A percentile compares a stretch with the other conserved stretches of the same genome.
Conservation (phyloP, 2,329 filamentous ascomycete species). For the Thyridium curvatum region DNA sequence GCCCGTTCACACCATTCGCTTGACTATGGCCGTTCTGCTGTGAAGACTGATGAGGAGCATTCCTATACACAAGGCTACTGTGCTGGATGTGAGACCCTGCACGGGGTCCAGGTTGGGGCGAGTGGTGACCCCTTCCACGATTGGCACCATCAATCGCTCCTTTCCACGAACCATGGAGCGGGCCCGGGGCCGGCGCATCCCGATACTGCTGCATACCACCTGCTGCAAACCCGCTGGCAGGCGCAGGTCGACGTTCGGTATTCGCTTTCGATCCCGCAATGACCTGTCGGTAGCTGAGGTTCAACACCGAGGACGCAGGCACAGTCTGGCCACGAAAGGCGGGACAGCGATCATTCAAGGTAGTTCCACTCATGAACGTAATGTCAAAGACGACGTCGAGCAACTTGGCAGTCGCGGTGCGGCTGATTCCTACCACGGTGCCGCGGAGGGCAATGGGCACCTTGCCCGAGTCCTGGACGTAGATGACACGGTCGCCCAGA, state of each 20-base stretch:
- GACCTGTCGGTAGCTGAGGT: slow-evolving; percentile 77
- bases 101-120: slow-evolving; percentile 13
- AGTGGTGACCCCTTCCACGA: slow-evolving; percentile 25
- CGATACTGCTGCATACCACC: slow-evolving; percentile 54
- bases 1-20: slow-evolving; percentile 20
- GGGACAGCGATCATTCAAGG: slow-evolving; percentile 81
- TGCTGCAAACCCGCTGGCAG: slow-evolving; percentile 43
- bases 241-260: slow-evolving; percentile 44
- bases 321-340: slow-evolving; percentile 94
- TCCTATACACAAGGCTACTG: slow-evolving; percentile 47
- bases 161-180: slow-evolving; percentile 52
- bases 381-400: slow-evolving; percentile 91
- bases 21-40: slow-evolving; percentile 20
- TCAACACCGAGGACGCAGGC: slow-evolving; percentile 79
- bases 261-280: slow-evolving; percentile 59
- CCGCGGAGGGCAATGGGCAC: slow-evolving; percentile 89
- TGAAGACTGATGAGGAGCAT: slow-evolving; percentile 15
- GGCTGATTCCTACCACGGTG: slow-evolving; percentile 91
- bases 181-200: slow-evolving; percentile 48
- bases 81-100: slow-evolving; percentile 34
- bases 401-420: slow-evolving; percentile 73
- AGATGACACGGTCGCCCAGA: slow-evolving; percentile 87
- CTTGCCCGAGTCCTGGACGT: slow-evolving; percentile 86
- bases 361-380: slow-evolving; percentile 96
- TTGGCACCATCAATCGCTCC: slow-evolving; percentile 44